Evolutionary conservation across 2,329 filamentous ascomycete genomes (phyloP).

Genomic region (Leptographium lundbergii): DNA sequence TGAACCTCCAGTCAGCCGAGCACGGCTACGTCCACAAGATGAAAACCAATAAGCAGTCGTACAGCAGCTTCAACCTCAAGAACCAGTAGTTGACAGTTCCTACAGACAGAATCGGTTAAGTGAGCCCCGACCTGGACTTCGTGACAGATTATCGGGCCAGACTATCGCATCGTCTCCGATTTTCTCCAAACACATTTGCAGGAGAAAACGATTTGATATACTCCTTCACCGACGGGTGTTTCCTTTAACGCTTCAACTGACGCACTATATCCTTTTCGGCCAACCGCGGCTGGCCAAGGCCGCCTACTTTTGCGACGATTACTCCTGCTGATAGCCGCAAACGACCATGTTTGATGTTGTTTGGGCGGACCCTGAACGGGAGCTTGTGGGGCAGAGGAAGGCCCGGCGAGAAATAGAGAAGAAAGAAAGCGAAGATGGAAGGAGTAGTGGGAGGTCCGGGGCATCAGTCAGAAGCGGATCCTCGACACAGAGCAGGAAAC

Average conservation of each 20-base stretch:
- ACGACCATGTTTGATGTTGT: slow-evolving; percentile 44
- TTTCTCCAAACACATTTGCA: not conserved
- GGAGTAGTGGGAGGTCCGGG: slow-evolving; percentile 20
- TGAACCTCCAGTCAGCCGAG: not conserved
- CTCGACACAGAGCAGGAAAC: slow-evolving; percentile 26
- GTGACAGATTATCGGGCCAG: not conserved
- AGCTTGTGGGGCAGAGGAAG: slow-evolving; percentile 39
- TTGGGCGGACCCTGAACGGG: slow-evolving; percentile 42
- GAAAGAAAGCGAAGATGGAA: slow-evolving; percentile 18
- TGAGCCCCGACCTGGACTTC: not conserved
- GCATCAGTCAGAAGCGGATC: slow-evolving; percentile 31
- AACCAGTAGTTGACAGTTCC: not conserved
- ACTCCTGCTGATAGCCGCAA: not conserved
- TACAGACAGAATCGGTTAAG: not conserved
- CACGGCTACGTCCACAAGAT: not conserved
- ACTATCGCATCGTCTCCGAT: not conserved
- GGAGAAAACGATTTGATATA: not conserved
- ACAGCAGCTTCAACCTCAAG: not conserved
- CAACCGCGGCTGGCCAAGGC: no score
- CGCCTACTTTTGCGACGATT: not conserved
- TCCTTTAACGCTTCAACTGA: not conserved
- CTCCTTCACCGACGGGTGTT: not conserved
- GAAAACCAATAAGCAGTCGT: not conserved
- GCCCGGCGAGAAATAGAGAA: slow-evolving; percentile 33
- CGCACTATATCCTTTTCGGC: no score